Conservation (phyloP, 176 grass and related monocot genomes). For the Triticum turgidum region DNA sequence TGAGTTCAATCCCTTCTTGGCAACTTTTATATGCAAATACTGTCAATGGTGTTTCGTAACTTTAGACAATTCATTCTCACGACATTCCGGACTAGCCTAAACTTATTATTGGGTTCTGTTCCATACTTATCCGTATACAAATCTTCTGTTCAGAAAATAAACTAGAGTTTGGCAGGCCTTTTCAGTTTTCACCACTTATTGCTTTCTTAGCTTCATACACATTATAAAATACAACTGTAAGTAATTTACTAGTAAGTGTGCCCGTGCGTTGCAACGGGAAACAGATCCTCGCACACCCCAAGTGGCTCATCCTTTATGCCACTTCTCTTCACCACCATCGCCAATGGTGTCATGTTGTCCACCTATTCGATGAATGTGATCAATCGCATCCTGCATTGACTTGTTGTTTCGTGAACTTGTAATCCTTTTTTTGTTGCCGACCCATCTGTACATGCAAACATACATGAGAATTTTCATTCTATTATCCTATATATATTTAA, state of each 20-base stretch:
- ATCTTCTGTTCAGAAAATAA: background rate
- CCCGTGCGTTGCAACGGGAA: too few species aligned
- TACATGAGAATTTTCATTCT: too few species aligned
- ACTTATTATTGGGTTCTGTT: background rate
- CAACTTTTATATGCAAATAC: background rate
- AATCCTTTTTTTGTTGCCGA: too few species aligned
- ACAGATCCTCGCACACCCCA: too few species aligned
- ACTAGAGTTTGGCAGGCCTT: background rate
- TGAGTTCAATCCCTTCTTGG: background rate
- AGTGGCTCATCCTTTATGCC: too few species aligned
- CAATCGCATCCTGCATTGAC: too few species aligned
- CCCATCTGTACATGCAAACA: too few species aligned
- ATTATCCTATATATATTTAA: too few species aligned
- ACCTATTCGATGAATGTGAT: too few species aligned
- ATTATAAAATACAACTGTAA: background rate
- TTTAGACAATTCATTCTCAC: background rate
- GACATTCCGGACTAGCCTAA: background rate
- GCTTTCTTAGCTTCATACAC: conserved; percentile 24
- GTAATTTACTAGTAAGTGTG: background rate
- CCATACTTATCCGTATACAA: background rate
- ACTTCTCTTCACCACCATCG: too few species aligned
- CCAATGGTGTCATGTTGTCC: too few species aligned
- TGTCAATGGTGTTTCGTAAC: background rate
- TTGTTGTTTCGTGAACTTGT: too few species aligned
- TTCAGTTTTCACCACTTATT: background rate